Conservation (phyloP, 2,329 filamentous ascomycete genomes). For the Talaromyces islandicus region DNA sequence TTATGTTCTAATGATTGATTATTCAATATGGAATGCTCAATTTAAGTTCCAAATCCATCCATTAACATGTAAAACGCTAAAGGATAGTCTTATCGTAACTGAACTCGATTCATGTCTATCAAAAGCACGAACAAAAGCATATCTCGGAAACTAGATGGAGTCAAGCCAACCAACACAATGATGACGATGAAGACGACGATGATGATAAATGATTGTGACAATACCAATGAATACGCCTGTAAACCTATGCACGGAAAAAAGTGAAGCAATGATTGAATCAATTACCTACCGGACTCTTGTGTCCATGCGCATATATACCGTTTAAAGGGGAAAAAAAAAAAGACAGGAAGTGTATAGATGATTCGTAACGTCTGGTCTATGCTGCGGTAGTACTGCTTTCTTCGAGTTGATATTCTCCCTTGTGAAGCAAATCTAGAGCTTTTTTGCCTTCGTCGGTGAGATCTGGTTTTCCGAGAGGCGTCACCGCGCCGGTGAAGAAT, state of each 20-base stretch:
- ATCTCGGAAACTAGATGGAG: neutral
- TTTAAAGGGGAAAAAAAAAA: neutral
- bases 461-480: slow-evolving; percentile 55
- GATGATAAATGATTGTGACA: neutral
- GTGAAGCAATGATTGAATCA: neutral
- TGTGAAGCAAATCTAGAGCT: slow-evolving; percentile 51
- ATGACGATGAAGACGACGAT: neutral
- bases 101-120: neutral
- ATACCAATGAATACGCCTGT: neutral
- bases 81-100: neutral
- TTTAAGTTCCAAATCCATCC: neutral
- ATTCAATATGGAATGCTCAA: neutral
- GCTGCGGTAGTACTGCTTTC: slow-evolving; percentile 30
- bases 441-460: slow-evolving; percentile 57
- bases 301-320: neutral
- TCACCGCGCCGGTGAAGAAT: slow-evolving; percentile 69
- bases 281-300: neutral
- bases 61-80: neutral
- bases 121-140: neutral
- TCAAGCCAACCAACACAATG: neutral
- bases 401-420: slow-evolving; percentile 45
- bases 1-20: too few species aligned
- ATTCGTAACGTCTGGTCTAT: slow-evolving; percentile 14
- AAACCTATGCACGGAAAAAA: neutral
- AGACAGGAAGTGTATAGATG: neutral